Percentiles rank a stretch among this genome's conserved stretches.
These are phyloP conservation scores for Ensete ventricosum DNA, from an alignment of 176 grass and related monocot species.

Conservation along the genomic window DNA sequence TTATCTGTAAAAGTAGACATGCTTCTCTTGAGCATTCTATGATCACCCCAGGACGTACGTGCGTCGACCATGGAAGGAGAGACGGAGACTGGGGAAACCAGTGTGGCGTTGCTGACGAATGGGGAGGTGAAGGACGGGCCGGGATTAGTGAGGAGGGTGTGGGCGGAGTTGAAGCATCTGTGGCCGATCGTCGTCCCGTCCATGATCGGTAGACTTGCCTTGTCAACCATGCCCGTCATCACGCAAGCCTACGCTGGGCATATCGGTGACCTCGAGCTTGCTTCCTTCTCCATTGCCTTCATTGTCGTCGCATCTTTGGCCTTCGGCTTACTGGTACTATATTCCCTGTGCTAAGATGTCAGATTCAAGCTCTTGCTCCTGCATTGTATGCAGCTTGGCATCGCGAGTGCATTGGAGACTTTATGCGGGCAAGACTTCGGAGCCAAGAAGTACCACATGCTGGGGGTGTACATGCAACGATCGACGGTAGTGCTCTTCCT, in stretches of 20 bases:
- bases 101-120: not conserved
- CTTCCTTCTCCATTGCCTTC: conserved; percentile 46
- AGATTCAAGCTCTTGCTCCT: too few species aligned
- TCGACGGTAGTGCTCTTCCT: conserved; percentile 55
- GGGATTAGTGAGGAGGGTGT: conserved; percentile 24
- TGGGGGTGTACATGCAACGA: conserved; percentile 70
- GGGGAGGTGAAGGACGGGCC: too few species aligned
- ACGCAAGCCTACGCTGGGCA: conserved; percentile 32
- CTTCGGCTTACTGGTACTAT: conserved; percentile 50
- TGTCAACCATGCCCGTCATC: conserved; percentile 36
- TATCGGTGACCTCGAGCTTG: conserved; percentile 45
- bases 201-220: conserved; percentile 43
- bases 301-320: conserved; percentile 43
- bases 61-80: too few species aligned
- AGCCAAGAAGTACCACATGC: conserved; percentile 47
- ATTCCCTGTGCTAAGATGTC: too few species aligned
- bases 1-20: too few species aligned
- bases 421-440: conserved; percentile 68
- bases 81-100: not conserved
- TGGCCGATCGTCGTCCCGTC: conserved; percentile 55
- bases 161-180: conserved; percentile 39
- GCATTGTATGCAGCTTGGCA: conserved; percentile 10
- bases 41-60: too few species aligned
- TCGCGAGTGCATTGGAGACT: conserved; percentile 30
- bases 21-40: too few species aligned